Evolutionary conservation across 805 yeast genomes (phyloP).

Genomic region (Starmera pachycereana): DNA sequence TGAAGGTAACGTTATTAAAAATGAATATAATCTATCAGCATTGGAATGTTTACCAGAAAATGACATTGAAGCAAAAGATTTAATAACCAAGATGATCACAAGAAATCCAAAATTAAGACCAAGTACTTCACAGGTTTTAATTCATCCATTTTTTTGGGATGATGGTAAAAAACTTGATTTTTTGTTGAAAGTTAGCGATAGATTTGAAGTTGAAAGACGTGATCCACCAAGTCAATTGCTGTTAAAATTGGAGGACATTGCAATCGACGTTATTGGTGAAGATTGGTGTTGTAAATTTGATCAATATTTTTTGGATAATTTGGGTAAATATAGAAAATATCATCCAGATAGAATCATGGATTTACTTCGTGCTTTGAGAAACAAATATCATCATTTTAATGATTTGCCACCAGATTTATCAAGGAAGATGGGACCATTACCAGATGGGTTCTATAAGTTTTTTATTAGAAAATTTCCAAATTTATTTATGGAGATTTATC

Average conservation of each 20-base stretch:
- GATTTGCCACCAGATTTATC: constrained; percentile 69
- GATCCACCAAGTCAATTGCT: constrained; percentile 67
- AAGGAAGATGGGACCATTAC: constrained; percentile 62
- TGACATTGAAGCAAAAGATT: constrained; percentile 56
- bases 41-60: constrained; percentile 23
- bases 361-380: constrained; percentile 77
- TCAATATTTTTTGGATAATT: constrained; percentile 60
- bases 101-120: constrained; percentile 64
- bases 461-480: constrained; percentile 71
- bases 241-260: constrained; percentile 40
- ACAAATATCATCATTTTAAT: constrained; percentile 90
- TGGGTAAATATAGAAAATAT: constrained; percentile 88
- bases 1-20: constrained; percentile 79
- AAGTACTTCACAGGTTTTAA: constrained; percentile 51
- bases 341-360: constrained; percentile 74
- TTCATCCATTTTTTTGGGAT: constrained; percentile 88
- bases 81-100: constrained; percentile 64
- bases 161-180: constrained; percentile 68
- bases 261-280: constrained; percentile 40
- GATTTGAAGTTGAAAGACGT: constrained; percentile 77
- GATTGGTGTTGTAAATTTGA: constrained; percentile 81
- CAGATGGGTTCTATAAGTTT: constrained; percentile 74
- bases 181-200: constrained; percentile 76
- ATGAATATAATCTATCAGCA: constrained; percentile 30
- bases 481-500: constrained; percentile 65